Base-by-base conservation (phyloP, 192 early-diverging fungal species). In the Backusella mclennaniae region DNA sequence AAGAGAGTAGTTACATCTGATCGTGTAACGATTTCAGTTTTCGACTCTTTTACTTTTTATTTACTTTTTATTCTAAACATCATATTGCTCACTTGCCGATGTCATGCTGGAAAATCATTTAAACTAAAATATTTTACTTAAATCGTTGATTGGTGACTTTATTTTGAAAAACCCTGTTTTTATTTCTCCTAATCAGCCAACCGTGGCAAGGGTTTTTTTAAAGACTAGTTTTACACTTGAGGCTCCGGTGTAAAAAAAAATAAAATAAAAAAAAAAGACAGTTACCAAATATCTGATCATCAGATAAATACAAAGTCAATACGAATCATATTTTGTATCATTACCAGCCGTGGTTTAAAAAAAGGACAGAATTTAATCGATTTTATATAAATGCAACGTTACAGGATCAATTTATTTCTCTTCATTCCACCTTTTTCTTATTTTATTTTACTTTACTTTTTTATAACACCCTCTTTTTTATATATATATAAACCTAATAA, bases 201-300 rank as follows among this genome's bases (percentile, higher is more conserved):
- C 56, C 21, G 23, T 26, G 53, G 53, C 21, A 59, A 59, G 11
- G 17, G 3, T 44, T 44, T 38, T 38, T 14, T 17, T 19, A 59
- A 12, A 26, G 23, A 11, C 1, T 23, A 12, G 53, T 29, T 59
- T 59, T 59, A 59, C 53, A 49, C 53, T 59, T 59, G 23, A 59
- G 35, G 41, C 67, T 35, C 67, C 67, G 67, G 35, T 49, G n/a
- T 39, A n/a, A 68, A 68, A 35, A 19, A n/a, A n/a, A 26, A 21
- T 41, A 69, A 36, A n/a, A n/a, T 29, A 21, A 69, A 69, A 36
- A 8, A 35, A 67, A 67, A 9, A n/a, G 4, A 67, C 29, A 67
- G 33, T 9, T 19, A 35, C 17, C 36, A 35, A 67, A 67, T 69
- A 69, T 69, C 67, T 38, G 67, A 69, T 69, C 67, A 69, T 69